phyloP scores from a whole-genome alignment of 2,329 filamentous ascomycete species.

The Chlorencoelia australis region DNA sequence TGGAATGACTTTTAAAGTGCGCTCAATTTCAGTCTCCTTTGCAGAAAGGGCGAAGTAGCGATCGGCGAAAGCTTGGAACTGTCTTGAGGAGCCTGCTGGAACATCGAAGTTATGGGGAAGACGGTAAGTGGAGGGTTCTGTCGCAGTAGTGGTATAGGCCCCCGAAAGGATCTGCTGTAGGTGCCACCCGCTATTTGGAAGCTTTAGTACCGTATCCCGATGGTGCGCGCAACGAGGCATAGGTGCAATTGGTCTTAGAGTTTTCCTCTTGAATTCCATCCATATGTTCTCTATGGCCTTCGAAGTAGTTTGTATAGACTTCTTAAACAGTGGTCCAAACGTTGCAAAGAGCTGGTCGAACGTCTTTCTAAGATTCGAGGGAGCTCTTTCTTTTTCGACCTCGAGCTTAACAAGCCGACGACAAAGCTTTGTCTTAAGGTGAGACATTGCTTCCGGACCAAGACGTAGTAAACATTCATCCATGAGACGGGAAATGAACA shows the following conservation, averaged over 20 bases:
- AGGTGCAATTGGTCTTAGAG: conserved; percentile 30
- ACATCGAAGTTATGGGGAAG: background rate
- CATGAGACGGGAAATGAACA: conserved; percentile 37
- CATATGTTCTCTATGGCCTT: conserved; percentile 24
- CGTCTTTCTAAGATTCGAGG: background rate
- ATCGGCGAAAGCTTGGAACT: conserved; percentile 12
- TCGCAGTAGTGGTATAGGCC: background rate
- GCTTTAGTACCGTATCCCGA: conserved; percentile 27
- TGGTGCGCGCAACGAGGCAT: conserved; percentile 32
- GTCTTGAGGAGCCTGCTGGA: conserved; percentile 2
- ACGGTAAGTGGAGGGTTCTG: background rate
- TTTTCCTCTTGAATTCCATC: conserved; percentile 30
- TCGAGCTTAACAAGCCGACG: conserved; percentile 50
- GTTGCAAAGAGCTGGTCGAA: conserved; percentile 25
- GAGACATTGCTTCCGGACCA: conserved; percentile 28
- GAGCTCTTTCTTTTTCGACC: conserved; percentile 24
- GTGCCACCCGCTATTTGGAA: conserved; percentile 33
- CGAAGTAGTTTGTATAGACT: conserved; percentile 14
- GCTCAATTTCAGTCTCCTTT: conserved; percentile 14
- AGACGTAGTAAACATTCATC: conserved; percentile 26
- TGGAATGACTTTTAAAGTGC: background rate
- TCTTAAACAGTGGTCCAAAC: conserved; percentile 22
- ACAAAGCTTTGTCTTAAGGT: conserved; percentile 42
- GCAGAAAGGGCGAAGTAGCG: conserved; percentile 18
- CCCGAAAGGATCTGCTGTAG: conserved; percentile 16